phyloP scores from a whole-genome alignment of 1,139 yeast species.

The Schwanniomyces etchellsii region DNA sequence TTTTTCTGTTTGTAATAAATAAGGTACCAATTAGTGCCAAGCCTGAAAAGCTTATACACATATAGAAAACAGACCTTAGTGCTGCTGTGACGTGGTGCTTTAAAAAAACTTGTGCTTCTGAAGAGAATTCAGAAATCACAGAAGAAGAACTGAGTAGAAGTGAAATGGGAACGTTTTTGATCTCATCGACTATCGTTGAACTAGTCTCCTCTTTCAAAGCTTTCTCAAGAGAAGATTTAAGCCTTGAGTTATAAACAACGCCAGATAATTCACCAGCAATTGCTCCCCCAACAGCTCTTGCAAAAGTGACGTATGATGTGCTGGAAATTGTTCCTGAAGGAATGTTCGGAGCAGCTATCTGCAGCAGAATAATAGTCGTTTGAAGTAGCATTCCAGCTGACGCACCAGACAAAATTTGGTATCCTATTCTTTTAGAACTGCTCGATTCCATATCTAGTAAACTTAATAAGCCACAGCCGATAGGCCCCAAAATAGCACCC shows the following conservation, averaged over 20 bases:
- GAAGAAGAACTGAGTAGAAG: conserved; percentile 25
- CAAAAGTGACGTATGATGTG: conserved; percentile 43
- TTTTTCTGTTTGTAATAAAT: conserved; percentile 31
- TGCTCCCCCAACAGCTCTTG: conserved; percentile 45
- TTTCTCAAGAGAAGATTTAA: conserved; percentile 9
- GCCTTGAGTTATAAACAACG: conserved; percentile 31
- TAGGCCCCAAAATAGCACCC: conserved; percentile 37
- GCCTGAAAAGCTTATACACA: conserved; percentile 29
- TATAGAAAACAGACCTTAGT: conserved; percentile 36
- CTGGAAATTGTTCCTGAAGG: conserved; percentile 46
- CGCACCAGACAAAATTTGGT: conserved; percentile 48
- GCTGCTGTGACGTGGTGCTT: conserved; percentile 30
- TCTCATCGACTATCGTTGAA: conserved; percentile 3
- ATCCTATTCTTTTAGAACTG: conserved; percentile 42
- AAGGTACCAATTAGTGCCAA: conserved; percentile 23
- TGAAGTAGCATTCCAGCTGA: conserved; percentile 53
- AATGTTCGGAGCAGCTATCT: conserved; percentile 47
- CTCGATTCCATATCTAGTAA: conserved; percentile 33
- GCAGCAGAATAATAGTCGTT: conserved; percentile 45
- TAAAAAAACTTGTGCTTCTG: conserved; percentile 15
- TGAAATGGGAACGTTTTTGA: conserved; percentile 14
- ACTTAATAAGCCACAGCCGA: conserved; percentile 50
- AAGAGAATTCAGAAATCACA: conserved; percentile 21
- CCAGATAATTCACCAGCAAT: conserved; percentile 44
- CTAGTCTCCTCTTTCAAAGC: conserved; percentile 14